Base-by-base conservation (phyloP, 2,329 filamentous ascomycete species). In the Zelopaecilomyces penicillatus region DNA sequence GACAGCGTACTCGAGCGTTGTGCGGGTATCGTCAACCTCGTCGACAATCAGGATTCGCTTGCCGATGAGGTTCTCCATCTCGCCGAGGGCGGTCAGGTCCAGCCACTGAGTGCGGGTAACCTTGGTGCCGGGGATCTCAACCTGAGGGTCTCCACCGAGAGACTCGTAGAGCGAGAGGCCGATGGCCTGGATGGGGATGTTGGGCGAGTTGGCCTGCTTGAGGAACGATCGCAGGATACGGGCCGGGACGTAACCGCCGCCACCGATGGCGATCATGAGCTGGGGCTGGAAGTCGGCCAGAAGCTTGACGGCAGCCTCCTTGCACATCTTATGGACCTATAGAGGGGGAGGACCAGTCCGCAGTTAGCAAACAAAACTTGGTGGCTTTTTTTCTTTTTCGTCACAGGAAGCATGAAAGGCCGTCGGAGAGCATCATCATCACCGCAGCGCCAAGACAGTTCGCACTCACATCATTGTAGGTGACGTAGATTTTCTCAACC, bases 151-250 rank as follows among this genome's bases (percentile, higher is more conserved):
- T 46, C 73, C 69, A 47, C 78, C 75, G 39, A 97, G 83, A 51
- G 82, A 76, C 71, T 98, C 93, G 75, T 98, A 98, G 45, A 98
- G 83, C 26, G 91, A 97, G 52, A 98, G 84, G 40, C 93, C 93
- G 65, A 98, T 98, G 53, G 93, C 93, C 76, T 98, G 93, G 68
- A 98, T 98, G 55, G 93, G 91, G 61, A 98, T 98, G 73, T 98
- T 98, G 68, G 89, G 82, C 50, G 75, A 78, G 56, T 85, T 87
- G 48, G 87, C 76, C 63, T 82, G 80, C 76, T 95, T 96, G 66
- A 98, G 85, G 76, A 98, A 98, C 19, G 93, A 97, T 52, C 93
- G 87, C 52, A 98, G 80, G 66, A 98, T 98, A 58, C 93, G 87
- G 38, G 93, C 93, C 50, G 93, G 93, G 35, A 98, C 89, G 68